Evolutionary conservation across 2,329 filamentous ascomycete species (phyloP), one percentile per base, ranked within the genome.

Genomic region (Sporothrix schenckii): DNA sequence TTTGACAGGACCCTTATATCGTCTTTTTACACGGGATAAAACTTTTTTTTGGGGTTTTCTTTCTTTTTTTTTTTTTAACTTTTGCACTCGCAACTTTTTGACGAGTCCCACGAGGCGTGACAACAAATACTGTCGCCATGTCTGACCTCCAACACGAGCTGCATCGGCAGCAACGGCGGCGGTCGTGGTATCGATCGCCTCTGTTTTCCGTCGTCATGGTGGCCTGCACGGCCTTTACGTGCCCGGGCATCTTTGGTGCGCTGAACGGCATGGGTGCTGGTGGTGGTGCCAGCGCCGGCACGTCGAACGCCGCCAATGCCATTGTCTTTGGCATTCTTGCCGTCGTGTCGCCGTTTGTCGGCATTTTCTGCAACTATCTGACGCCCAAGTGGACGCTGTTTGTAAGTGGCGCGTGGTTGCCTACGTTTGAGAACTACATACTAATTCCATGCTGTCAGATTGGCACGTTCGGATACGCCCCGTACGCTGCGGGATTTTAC

Each of bases 221-320:
- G 13, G 61, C 70, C 19, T 63, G 53, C 16, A 72, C 70, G 0
- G 70, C 70, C 77, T 91, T 72, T 30, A 70, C 72, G 27, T 76
- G 75, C 56, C 74, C 75, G 0, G 75, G 75, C 27, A 77, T 77
- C 69, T 77, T 73, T 66, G 76, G 76, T 65, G 74, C 76, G 27
- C 71, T 77, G 13, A 72, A 72, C 11, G 76, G 76, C 44, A 72
- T 76, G 68, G 76, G 76, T 66, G 74, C 73, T 41, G 75, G 68
- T 49, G 76, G 76, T 6, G 70, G 70, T 30, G 70, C 70, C 16
- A 68, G 47, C 21, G 47, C 63, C 21, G 68, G 68, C 47, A 65
- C 41, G 3, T 72, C 70, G 10, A 72, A 72, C 39, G 70, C 70
- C 1, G 68, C 68, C 49, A 69, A 72, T 52, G 68, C 70, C n/a